phyloP scores from a whole-genome alignment of 2,329 filamentous ascomycete genomes.

The Cyphellophora europaea region DNA sequence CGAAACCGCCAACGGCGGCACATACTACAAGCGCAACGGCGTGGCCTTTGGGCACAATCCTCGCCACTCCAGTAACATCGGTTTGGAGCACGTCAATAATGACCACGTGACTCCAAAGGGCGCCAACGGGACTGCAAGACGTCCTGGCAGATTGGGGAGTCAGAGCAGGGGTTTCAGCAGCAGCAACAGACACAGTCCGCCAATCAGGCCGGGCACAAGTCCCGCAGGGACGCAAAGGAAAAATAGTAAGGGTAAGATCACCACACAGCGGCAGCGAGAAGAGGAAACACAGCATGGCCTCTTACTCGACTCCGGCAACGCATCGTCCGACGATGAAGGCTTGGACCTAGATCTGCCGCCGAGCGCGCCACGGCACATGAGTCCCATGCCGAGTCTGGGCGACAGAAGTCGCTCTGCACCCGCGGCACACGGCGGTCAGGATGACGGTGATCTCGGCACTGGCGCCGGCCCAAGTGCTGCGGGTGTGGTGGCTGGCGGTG shows the following conservation, averaged over 20 bases:
- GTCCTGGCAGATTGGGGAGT: constrained; percentile 3
- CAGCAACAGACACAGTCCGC: constrained; percentile 47
- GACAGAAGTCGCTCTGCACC: constrained; percentile 11
- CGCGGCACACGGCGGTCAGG: constrained; percentile 3
- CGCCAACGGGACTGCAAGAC: constrained; percentile 18
- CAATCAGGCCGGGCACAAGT: constrained; percentile 15
- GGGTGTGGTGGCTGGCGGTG: constrained; percentile 14
- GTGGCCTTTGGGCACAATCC: constrained; percentile 70
- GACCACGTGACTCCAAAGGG: constrained; percentile 22
- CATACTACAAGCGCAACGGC: constrained; percentile 70
- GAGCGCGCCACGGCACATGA: constrained; percentile 32
- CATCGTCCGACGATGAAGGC: constrained; percentile 28
- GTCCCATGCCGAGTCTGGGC: constrained; percentile 21
- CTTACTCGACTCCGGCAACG: constrained; percentile 39
- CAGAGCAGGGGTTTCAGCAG: constrained; percentile 45
- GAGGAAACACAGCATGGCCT: constrained; percentile 36
- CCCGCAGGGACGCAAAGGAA: constrained; percentile 33
- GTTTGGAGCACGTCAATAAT: constrained; percentile 39
- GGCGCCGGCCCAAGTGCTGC: constrained; percentile 10
- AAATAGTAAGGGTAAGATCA: constrained; percentile 32
- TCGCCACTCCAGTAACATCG: constrained; percentile 52
- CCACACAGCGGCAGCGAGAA: constrained; percentile 33
- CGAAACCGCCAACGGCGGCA: constrained; percentile 61
- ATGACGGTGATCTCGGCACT: constrained; percentile 5
- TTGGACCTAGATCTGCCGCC: constrained; percentile 54